A percentile compares a stretch with the other conserved stretches of the same genome.
Conservation (phyloP, 495 filamentous ascomycete genomes). For the Penicillium psychrofluorescens region DNA sequence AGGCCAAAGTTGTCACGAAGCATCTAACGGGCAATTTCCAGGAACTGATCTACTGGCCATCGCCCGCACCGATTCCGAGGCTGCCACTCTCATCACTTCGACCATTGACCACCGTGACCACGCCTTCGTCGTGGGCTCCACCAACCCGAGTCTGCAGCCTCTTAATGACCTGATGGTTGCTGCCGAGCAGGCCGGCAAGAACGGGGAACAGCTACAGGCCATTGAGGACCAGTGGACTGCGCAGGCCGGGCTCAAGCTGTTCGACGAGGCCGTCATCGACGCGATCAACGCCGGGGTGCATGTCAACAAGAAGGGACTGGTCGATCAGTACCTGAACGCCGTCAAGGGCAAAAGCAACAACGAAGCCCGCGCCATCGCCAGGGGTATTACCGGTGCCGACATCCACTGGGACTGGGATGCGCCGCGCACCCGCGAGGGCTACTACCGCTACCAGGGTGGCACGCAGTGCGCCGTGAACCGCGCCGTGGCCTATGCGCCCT, state of each 20-base stretch:
- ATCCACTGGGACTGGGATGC: constrained; percentile 91
- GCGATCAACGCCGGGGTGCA: constrained; percentile 61
- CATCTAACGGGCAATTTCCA: constrained; percentile 14
- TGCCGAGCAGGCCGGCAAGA: constrained; percentile 78
- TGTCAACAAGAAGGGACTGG: constrained; percentile 60
- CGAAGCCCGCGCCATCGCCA: constrained; percentile 79
- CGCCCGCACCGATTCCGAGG: constrained; percentile 94
- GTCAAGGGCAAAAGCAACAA: constrained; percentile 78
- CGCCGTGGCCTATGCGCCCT: constrained; percentile 86
- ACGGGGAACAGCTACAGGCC: constrained; percentile 71
- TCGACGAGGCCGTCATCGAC: constrained; percentile 81
- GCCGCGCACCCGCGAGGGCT: constrained; percentile 86
- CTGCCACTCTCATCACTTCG: constrained; percentile 92
- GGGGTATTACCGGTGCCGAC: constrained; percentile 71
- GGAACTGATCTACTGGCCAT: constrained; percentile 80
- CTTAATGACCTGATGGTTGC: constrained; percentile 86
- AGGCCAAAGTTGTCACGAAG: neutral
- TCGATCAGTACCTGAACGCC: constrained; percentile 54
- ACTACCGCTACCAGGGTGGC: constrained; percentile 85
- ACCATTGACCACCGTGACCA: constrained; percentile 95
- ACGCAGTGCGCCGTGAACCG: constrained; percentile 89
- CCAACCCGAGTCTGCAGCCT: constrained; percentile 76
- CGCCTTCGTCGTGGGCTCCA: constrained; percentile 82
- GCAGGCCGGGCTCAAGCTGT: constrained; percentile 83
- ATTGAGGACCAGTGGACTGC: constrained; percentile 86